These are phyloP conservation scores for Wickerhamomyces sp. DNA, from an alignment of 1,139 yeast species.

Conservation along the genomic window DNA sequence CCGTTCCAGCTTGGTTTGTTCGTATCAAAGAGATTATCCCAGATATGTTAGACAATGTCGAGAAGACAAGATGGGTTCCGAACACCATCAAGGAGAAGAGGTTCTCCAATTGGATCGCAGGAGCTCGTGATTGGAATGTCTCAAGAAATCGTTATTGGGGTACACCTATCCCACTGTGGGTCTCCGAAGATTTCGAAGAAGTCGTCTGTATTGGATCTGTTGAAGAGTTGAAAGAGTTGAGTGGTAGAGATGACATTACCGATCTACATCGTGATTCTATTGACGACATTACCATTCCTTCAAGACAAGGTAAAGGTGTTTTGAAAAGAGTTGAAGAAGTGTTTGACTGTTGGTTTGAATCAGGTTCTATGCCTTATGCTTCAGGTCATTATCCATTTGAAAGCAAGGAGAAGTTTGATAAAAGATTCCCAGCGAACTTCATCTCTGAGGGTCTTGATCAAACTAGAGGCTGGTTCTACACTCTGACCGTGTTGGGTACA, in stretches of 20 bases:
- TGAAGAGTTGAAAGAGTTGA: constrained; percentile 74
- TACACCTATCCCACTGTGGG: constrained; percentile 98
- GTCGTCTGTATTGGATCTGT: constrained; percentile 90
- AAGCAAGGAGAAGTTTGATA: constrained; percentile 58
- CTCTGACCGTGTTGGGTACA: constrained; percentile 91
- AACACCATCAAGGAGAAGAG: constrained; percentile 84
- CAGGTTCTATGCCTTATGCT: constrained; percentile 99
- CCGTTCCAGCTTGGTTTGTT: constrained; percentile 98
- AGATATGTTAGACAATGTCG: constrained; percentile 81
- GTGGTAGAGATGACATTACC: constrained; percentile 75
- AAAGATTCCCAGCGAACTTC: constrained; percentile 92
- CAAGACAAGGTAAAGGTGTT: constrained; percentile 82
- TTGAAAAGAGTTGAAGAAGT: constrained; percentile 94
- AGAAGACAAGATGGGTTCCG: constrained; percentile 94
- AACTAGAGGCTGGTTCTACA: constrained; percentile 99
- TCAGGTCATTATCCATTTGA: constrained; percentile 97
- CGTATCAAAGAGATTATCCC: constrained; percentile 84
- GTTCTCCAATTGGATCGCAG: constrained; percentile 95
- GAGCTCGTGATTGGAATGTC: constrained; percentile 98
- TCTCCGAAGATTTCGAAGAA: constrained; percentile 87
- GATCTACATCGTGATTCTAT: constrained; percentile 93
- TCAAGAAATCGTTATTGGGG: constrained; percentile 99
- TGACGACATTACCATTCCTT: constrained; percentile 90
- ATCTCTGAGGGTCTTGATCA: constrained; percentile 98
- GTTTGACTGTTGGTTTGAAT: constrained; percentile 99